phyloP scores from a whole-genome alignment of 331 rosid species.

The Quercus phellos region DNA sequence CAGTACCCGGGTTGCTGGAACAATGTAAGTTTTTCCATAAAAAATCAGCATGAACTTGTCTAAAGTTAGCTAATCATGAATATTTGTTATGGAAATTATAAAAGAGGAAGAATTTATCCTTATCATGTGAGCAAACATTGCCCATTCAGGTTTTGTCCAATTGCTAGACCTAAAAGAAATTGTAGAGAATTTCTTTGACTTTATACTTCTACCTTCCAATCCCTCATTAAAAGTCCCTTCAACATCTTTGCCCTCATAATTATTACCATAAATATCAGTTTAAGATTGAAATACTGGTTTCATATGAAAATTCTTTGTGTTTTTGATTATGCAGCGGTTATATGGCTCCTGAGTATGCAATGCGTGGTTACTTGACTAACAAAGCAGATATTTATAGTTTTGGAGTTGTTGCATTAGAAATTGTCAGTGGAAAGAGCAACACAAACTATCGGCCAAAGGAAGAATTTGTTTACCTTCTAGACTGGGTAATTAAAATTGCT shows the following conservation, averaged over 20 bases:
- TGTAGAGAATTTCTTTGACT: neutral
- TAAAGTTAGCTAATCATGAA: neutral
- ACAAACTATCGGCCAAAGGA: constrained; percentile 82
- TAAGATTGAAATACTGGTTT: neutral
- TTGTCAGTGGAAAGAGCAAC: constrained; percentile 87
- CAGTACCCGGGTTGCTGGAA: constrained; percentile 89
- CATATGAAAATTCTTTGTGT: neutral
- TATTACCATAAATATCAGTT: neutral
- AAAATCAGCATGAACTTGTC: neutral
- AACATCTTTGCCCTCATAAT: neutral
- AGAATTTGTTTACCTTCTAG: constrained; percentile 88
- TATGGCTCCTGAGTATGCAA: constrained; percentile 97
- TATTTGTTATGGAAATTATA: neutral
- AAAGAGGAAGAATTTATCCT: neutral
- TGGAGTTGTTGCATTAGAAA: constrained; percentile 90
- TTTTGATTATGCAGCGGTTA: constrained; percentile 57
- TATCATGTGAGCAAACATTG: neutral
- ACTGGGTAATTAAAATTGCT: constrained; percentile 58
- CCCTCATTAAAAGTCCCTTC: neutral
- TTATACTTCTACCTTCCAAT: neutral
- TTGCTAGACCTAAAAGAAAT: neutral
- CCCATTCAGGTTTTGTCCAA: neutral
- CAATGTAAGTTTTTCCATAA: constrained; percentile 56
- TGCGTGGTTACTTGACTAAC: constrained; percentile 83
- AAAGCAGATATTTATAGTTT: constrained; percentile 93